Evolutionary conservation across 306 rosid species (phyloP).

Genomic region (Cyamopsis tetragonoloba): DNA sequence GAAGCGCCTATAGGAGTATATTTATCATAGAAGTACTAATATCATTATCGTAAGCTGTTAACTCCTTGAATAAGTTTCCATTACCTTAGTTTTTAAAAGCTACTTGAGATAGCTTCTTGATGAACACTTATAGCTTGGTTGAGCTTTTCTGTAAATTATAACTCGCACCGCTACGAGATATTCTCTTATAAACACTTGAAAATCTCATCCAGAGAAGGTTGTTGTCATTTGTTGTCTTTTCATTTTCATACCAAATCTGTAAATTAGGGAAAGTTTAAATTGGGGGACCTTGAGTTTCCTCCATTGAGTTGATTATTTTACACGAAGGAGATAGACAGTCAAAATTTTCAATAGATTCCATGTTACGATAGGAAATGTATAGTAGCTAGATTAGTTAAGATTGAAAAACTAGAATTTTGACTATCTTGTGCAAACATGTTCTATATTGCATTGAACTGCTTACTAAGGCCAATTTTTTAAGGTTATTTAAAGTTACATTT

Average conservation of each 20-base stretch:
- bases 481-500: neutral
- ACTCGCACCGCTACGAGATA: no score
- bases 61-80: no score
- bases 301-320: slow-evolving; percentile 4
- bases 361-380: neutral
- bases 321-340: neutral
- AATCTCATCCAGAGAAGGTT: no score
- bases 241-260: slow-evolving; percentile 11
- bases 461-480: slow-evolving; percentile 17
- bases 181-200: no score
- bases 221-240: neutral
- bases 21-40: no score
- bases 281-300: neutral
- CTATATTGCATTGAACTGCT: neutral
- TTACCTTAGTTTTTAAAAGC: no score
- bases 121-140: no score
- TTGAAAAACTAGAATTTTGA: slow-evolving; percentile 7
- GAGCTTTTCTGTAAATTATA: no score
- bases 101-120: no score
- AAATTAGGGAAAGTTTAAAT: neutral
- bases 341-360: neutral
- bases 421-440: slow-evolving; percentile 10
- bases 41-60: no score
- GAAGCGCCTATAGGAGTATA: no score
- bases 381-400: neutral